Evolutionary conservation across 2,329 filamentous ascomycete species (phyloP), one percentile per base, ranked within the genome.

Genomic region (Epicoccum nigrum): DNA sequence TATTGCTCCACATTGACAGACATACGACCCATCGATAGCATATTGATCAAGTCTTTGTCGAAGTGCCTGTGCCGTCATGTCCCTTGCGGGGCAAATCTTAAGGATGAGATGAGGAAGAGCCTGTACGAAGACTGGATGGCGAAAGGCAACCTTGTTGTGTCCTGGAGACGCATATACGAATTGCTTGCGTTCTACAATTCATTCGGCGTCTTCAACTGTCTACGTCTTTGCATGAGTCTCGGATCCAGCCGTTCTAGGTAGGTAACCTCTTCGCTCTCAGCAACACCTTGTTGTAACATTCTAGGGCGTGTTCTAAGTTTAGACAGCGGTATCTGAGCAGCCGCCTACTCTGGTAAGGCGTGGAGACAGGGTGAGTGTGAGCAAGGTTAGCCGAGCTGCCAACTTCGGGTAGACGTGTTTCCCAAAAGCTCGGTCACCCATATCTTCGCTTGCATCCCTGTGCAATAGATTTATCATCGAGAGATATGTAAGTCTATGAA

Each of bases 321-420:
- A 41, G 31, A 4, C 25, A 23, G 19, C 12, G 17, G n/a, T 25
- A 30, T 31, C 31, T 32, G 35, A 34, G 31, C 35, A 15, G 19
- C 35, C 21, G n/a, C 3, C 16, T 20, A 21, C 20, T 37, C 12
- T 4, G 25, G 11, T 12, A 31, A 5, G 19, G 45, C 31, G 25
- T 37, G 32, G 16, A 20, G 25, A 31, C 19, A 41, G 19, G 34
- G 34, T 7, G 6, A 9, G 27, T 16, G 6, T 33, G 12, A 7
- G 15, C 33, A 45, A 27, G 35, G 28, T 8, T 32, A 48, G 31
- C 16, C 37, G 45, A 42, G 16, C 31, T 25, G 45, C 37, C 31
- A 31, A 7, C 20, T 11, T 20, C 13, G 16, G 16, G 30, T n/a
- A 15, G 20, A 11, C 20, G n/a, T 25, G 17, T 7, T 5, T 31